Base-by-base conservation (phyloP, 2,329 filamentous ascomycete species). In the Ophiostoma novo-ulmi region DNA sequence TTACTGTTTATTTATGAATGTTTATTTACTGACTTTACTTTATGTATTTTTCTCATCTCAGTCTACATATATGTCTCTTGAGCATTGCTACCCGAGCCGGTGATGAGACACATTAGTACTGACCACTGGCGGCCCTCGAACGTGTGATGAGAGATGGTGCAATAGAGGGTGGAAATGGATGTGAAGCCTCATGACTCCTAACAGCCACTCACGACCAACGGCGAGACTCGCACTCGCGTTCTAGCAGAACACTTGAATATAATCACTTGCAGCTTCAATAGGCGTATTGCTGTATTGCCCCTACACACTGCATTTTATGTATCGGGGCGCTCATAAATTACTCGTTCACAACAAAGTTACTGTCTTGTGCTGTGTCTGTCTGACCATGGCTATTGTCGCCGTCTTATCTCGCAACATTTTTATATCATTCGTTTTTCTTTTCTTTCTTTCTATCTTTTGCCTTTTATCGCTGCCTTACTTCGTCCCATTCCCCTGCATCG, bases 81-180 rank as follows among this genome's bases (percentile, higher is more conserved):
- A 22, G 22, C 22, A 26, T 58, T 26, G 52, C 6, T 58, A 58
- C 52, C 52, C 52, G 52, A 58, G 8, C 52, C 8, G 5, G 52
- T 10, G 52, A 31, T 58, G 52, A 58, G 52, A 58, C n/a, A 26
- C n/a, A 11, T 22, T 13, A 26, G 8, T 58, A 58, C 52, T 26
- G 52, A 58, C 52, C 52, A 58, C 52, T 58, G n/a, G 52, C 3
- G 52, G 52, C 52, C 52, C n/a, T 58, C 52, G n/a, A 58, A 26
- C 52, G 52, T 58, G 52, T 58, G 52, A 58, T 58, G 52, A 26
- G n/a, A 58, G 6, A 26, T 58, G 52, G 22, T 26, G n/a, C n/a
- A 14, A 58, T 58, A 22, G 10, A 26, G 44, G 17, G n/a, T 48
- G 17, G 10, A 48, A 7, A 48, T 48, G 17, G 17, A n/a, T 20